Evolutionary conservation across 2,329 filamentous ascomycete species (phyloP).

Genomic region (Volutella citrinella): DNA sequence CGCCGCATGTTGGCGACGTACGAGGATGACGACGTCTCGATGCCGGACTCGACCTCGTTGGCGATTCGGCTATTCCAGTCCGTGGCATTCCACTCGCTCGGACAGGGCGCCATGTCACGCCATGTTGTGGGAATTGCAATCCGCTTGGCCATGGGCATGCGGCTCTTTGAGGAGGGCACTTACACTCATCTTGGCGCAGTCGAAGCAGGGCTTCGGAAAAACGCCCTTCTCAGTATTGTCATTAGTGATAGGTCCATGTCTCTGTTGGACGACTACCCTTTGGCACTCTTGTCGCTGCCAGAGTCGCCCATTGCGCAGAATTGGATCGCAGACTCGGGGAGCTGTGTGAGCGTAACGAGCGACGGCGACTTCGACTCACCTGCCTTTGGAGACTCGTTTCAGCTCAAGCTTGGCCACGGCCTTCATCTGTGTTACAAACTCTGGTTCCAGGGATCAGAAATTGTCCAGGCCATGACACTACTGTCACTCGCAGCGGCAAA

Average conservation of each 20-base stretch:
- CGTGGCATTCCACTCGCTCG: slow-evolving; percentile 5
- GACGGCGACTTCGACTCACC: no score
- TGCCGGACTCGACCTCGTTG: slow-evolving; percentile 7
- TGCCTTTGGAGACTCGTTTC: no score
- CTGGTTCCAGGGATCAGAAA: no score
- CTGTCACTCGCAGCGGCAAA: no score
- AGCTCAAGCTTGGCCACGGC: no score
- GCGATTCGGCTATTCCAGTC: slow-evolving; percentile 7
- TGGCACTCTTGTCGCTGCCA: no score
- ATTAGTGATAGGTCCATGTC: slow-evolving; percentile 11
- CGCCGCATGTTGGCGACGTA: slow-evolving; percentile 7
- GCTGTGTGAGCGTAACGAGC: no score
- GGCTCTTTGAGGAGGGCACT: slow-evolving; percentile 4
- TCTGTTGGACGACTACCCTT: slow-evolving; percentile 6
- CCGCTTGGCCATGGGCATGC: slow-evolving; percentile 10
- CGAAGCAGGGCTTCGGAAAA: slow-evolving; percentile 7
- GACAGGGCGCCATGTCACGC: slow-evolving; percentile 5
- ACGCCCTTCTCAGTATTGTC: slow-evolving; percentile 1
- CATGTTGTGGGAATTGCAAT: slow-evolving; percentile 6
- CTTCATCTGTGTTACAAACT: no score
- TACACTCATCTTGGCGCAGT: slow-evolving; percentile 6
- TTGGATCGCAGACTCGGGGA: no score
- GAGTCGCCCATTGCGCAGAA: no score
- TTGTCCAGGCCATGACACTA: no score
- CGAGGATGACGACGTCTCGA: slow-evolving; percentile 8